These are phyloP conservation scores for Allium fistulosum DNA, from an alignment of 106 monocot species.

Conservation along the genomic window DNA sequence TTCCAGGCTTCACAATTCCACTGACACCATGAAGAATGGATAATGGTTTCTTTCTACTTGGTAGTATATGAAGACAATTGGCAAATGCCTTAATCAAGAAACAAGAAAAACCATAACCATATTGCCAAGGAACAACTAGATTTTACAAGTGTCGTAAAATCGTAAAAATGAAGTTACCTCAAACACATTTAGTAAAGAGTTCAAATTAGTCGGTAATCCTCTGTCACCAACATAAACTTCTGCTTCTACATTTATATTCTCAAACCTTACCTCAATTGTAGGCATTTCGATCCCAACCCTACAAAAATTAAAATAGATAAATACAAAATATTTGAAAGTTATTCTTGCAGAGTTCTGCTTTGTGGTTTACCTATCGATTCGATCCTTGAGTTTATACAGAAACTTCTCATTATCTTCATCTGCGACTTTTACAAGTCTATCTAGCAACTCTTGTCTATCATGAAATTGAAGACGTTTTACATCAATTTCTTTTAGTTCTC, in stretches of 20 bases:
- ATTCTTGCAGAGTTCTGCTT: too few relatives aligned
- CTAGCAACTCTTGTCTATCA: slow-evolving; percentile 25
- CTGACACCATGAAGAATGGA: slow-evolving; percentile 35
- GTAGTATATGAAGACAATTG: slow-evolving; percentile 28
- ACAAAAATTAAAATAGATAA: background rate
- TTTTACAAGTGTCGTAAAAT: too few relatives aligned
- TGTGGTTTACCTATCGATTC: slow-evolving; percentile 19
- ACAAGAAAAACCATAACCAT: background rate
- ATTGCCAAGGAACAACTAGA: too few relatives aligned
- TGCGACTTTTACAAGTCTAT: slow-evolving; percentile 25
- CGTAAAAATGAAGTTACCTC: slow-evolving; percentile 17
- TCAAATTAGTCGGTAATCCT: slow-evolving; percentile 55
- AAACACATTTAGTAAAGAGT: slow-evolving; percentile 35
- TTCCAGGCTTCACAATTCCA: slow-evolving; percentile 42
- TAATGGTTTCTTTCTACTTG: slow-evolving; percentile 32
- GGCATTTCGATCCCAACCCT: slow-evolving; percentile 65
- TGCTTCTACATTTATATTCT: slow-evolving; percentile 43
- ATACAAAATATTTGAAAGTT: too few relatives aligned
- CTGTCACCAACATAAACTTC: slow-evolving; percentile 46
- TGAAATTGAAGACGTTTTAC: slow-evolving; percentile 10
- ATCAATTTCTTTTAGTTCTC: slow-evolving; percentile 9
- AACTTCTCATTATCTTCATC: slow-evolving; percentile 49
- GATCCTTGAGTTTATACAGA: slow-evolving; percentile 29
- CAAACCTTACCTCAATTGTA: slow-evolving; percentile 66
- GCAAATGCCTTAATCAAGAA: slow-evolving; percentile 9